Percentiles rank a stretch among this genome's conserved stretches.
Conservation (phyloP, 495 filamentous ascomycete species). For the Penicillium atrosanguineum region DNA sequence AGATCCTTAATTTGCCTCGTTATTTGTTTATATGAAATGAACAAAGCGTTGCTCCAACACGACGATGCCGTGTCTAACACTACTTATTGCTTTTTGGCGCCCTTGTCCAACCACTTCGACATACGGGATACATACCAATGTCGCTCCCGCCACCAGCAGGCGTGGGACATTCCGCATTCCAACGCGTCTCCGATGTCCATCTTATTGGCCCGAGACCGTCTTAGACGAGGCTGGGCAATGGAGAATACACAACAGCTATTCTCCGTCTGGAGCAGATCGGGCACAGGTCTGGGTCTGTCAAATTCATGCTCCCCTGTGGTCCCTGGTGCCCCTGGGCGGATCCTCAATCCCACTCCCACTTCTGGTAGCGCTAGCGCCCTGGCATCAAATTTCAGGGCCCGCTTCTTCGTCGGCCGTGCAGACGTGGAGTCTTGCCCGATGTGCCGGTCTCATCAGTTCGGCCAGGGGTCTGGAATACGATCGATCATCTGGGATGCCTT, state of each 20-base stretch:
- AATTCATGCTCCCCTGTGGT: neutral
- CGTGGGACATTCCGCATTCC: constrained; percentile 33
- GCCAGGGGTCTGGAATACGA: no score
- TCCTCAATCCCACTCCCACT: constrained; percentile 12
- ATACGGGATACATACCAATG: constrained; percentile 16
- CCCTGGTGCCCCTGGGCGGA: constrained; percentile 13
- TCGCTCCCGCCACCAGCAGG: constrained; percentile 20
- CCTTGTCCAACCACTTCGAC: constrained; percentile 23
- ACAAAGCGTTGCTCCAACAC: neutral
- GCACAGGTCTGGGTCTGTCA: neutral
- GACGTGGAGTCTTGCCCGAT: neutral
- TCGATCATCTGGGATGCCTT: no score
- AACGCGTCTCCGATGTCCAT: constrained; percentile 11
- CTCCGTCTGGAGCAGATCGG: constrained; percentile 8
- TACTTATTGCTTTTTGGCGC: constrained; percentile 19
- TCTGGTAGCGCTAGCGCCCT: constrained; percentile 7
- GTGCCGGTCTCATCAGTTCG: no score
- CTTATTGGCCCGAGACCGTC: constrained; percentile 9
- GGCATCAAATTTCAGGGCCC: constrained; percentile 5
- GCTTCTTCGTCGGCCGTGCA: constrained; percentile 15
- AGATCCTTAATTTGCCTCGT: neutral
- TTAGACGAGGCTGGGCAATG: constrained; percentile 16
- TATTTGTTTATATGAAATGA: neutral
- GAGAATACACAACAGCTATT: constrained; percentile 10
- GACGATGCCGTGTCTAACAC: neutral